Evolutionary conservation across 192 early-diverging fungal species (phyloP).

Genomic region (Backusella psychrophila): DNA sequence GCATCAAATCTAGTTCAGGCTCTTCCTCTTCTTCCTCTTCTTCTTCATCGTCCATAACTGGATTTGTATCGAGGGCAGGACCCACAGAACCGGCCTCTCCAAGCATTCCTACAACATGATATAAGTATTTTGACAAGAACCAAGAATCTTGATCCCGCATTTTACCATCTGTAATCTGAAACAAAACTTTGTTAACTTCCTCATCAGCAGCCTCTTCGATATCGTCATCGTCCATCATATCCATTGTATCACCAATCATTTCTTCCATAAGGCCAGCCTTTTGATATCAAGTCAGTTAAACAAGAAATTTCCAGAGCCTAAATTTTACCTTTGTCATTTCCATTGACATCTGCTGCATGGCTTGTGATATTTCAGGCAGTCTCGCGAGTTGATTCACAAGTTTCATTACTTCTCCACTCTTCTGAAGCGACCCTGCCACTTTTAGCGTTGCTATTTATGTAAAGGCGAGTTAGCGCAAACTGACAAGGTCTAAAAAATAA

Average conservation of each 20-base stretch:
- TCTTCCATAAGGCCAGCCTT: constrained; percentile 96
- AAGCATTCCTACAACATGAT: constrained; percentile 40
- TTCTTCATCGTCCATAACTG: constrained; percentile 20
- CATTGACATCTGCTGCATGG: constrained; percentile 89
- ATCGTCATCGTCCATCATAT: constrained; percentile 83
- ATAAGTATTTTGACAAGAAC: neutral
- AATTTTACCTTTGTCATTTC: constrained; percentile 91
- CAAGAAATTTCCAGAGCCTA: neutral
- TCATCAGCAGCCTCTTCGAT: constrained; percentile 92
- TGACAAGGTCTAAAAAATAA: neutral
- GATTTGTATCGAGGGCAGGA: constrained; percentile 46
- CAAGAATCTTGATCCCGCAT: neutral
- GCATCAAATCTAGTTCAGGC: constrained; percentile 81
- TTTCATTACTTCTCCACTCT: constrained; percentile 89
- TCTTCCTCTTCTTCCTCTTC: constrained; percentile 66
- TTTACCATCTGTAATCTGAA: constrained; percentile 83
- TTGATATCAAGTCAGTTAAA: neutral
- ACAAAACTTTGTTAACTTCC: constrained; percentile 90
- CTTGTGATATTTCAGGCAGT: constrained; percentile 78
- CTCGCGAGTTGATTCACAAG: constrained; percentile 84
- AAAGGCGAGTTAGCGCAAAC: neutral
- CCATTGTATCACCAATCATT: constrained; percentile 91
- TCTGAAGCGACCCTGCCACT: constrained; percentile 83
- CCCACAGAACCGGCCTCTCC: constrained; percentile 61
- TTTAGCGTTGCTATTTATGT: constrained; percentile 71